Base-by-base conservation (phyloP, 2,329 filamentous ascomycete genomes). In the Penicillium vulpinum region DNA sequence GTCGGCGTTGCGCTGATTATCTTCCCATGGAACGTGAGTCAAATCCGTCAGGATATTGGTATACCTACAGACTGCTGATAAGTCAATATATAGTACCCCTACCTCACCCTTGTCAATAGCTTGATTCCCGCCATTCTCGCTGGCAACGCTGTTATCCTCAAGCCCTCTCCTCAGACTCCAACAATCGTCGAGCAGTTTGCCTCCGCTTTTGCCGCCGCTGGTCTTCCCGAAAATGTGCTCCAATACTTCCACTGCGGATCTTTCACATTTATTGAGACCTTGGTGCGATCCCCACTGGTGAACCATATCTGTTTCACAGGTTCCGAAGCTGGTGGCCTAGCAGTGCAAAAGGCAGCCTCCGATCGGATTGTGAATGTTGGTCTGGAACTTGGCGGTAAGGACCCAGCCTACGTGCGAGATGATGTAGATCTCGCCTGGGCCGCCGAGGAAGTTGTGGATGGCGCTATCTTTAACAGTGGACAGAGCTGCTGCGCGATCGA, bases 401-500 rank as follows among this genome's bases (percentile, higher is more conserved):
- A 97, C 72, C 91, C 93, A 5, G 93, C 93, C 24, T 97, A 97
- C 70, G 83, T 97, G 53, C 83, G 93, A 58, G 80, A 80, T 7
- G 93, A 97, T 68, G 91, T 96, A 1, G 92, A 97, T 71, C 76
- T 96, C 46, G 85, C 86, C 46, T 97, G 92, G 93, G 92, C 89
- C 0, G 93, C 93, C 0, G 92, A 90, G 65, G 92, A 97, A 76
- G 94, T 97, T 67, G 91, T 97, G 15, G 93, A 97, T 67, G 93
- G 93, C 21, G 88, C 92, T n/a, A 81, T 97, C 56, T 97, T 97
- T 82, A 97, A 97, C 79, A 96, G 92, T 50, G 93, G 93, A n/a
- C 93, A 97, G 80, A 96, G 91, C 73, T 97, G 93, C 81, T 97
- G 93, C 77, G 90, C 91, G 24, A 82, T 97, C 52, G 93, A 97